A percentile compares a stretch with the other conserved stretches of the same genome.
Conservation (phyloP, 179 eudicot species). For the Beta corolliflora region DNA sequence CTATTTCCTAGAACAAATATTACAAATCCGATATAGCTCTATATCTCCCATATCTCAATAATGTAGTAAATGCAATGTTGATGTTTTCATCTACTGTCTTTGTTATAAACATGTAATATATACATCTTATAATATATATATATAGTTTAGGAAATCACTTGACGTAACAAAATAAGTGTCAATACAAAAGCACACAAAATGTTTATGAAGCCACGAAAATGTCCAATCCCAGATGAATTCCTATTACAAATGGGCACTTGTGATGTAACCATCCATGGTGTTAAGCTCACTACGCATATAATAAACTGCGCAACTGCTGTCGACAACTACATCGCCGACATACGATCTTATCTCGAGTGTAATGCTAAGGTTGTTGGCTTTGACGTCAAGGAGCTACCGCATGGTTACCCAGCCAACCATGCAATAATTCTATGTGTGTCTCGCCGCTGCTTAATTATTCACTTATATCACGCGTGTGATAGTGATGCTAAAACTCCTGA, state of each 20-base stretch:
- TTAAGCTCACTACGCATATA: conserved; percentile 8
- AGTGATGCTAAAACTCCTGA: not conserved
- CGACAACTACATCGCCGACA: conserved; percentile 13
- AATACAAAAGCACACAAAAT: not conserved
- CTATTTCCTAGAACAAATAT: no score
- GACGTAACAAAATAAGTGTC: no score
- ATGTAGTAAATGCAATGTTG: no score
- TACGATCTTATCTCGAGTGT: conserved; percentile 14
- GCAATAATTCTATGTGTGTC: conserved; percentile 9
- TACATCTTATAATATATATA: no score
- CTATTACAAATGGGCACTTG: conserved; percentile 23
- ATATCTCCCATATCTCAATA: no score
- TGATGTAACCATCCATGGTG: conserved; percentile 11
- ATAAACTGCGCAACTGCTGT: conserved; percentile 1
- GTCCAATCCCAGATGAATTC: conserved; percentile 8
- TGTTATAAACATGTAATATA: no score
- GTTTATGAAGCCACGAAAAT: not conserved
- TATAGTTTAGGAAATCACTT: no score
- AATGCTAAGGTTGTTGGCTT: conserved; percentile 21
- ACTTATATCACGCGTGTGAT: not conserved
- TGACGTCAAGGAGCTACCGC: no score
- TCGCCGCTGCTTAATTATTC: conserved; percentile 14
- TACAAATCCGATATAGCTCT: no score
- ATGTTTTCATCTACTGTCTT: no score
- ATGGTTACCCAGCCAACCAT: not conserved